Base-by-base conservation (phyloP, 2,329 filamentous ascomycete genomes). In the Nigrospora osmanthi region DNA sequence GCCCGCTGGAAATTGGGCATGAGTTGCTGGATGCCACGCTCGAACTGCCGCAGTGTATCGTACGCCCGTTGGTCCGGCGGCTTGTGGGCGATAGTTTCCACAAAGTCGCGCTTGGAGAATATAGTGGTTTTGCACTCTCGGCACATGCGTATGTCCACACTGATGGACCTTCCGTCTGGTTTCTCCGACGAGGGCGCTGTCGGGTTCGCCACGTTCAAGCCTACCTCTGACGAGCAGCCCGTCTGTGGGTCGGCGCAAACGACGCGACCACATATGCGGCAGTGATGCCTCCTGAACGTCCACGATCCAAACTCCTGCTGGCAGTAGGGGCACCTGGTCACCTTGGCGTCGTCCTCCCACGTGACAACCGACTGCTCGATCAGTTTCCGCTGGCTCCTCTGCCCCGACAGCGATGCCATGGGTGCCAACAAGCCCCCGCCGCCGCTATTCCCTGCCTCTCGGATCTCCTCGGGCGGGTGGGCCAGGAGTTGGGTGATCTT, bases 241-340 rank as follows among this genome's bases (percentile, higher is more conserved):
- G 93, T 98, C 46, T 80, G 76, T 0, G 79, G 79, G 63, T 98
- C 93, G 12, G 89, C 89, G 60, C 93, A 98, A 0, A 98, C 89
- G 0, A 98, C 89, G 37, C 85, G 80, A 4, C 93, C 93, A 57
- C 93, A 98, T 65, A 95, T 84, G 44, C 93, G 80, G 65, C 93
- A 98, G 64, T 98, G 93, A 63, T 97, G 93, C 53, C 93, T 75
- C 56, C 93, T 80, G 58, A 97, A 95, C 2, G 89, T 87, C 77
- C 95, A 97, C 13, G 83, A 85, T 1, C 89, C 85, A 63, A 98
- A 98, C 46, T 95, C 89, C 57, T 98, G 93, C 59, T 95, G 87
- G 57, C 93, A 98, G 58, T 95, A 95, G 0, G 93, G 93, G 59
- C 93, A 98, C 51, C 83, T 82, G 2, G 73, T 50, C 6, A 98